These are phyloP conservation scores for Trichoderma guizhouense DNA, from an alignment of 2,329 filamentous ascomycete genomes.

Conservation along the genomic window DNA sequence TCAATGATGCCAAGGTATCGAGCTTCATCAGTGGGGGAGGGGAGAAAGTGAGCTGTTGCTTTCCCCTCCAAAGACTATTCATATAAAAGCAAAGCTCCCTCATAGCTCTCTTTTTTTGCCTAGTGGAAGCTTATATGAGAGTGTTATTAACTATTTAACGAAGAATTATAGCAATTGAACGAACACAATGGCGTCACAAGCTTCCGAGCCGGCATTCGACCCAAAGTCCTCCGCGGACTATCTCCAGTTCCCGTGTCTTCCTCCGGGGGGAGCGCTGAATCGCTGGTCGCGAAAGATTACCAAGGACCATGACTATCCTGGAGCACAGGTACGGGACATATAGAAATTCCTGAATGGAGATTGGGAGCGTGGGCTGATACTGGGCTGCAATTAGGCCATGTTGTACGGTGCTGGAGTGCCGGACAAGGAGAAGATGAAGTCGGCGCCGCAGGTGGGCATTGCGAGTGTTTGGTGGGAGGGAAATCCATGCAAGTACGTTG, in stretches of 20 bases:
- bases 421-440: conserved; percentile 80
- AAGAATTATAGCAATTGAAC: neutral
- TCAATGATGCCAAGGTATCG: neutral
- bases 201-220: conserved; percentile 29
- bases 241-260: conserved; percentile 50
- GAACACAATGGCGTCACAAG: conserved; percentile 28
- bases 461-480: conserved; percentile 97
- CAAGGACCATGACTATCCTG: conserved; percentile 82
- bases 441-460: conserved; percentile 83
- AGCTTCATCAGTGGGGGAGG: neutral
- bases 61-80: neutral
- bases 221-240: conserved; percentile 51
- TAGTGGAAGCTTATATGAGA: neutral
- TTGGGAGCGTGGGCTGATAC: neutral
- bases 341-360: neutral
- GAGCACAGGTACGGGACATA: conserved; percentile 64
- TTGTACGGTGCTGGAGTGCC: conserved; percentile 90
- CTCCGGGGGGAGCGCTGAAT: conserved; percentile 63
- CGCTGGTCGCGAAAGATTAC: conserved; percentile 83
- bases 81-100: neutral
- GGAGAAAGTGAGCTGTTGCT: neutral
- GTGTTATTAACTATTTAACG: neutral
- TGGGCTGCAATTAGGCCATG: conserved; percentile 67
- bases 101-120: neutral
- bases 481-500: conserved; percentile 84